Base-by-base conservation (phyloP, 352 stramenopile species). In the Phytophthora fragariae region DNA sequence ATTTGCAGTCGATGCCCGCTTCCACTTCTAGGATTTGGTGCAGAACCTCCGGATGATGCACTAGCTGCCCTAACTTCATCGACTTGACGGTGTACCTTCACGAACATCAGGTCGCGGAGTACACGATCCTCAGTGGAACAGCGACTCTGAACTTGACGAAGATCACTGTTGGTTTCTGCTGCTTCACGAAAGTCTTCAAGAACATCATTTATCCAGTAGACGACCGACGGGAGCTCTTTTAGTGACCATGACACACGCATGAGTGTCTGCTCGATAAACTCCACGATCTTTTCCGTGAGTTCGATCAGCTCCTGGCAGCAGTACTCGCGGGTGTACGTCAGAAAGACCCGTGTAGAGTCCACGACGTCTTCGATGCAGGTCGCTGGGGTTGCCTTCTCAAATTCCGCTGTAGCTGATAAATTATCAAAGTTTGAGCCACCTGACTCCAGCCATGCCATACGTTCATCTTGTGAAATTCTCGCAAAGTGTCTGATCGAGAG, bases 61-160 rank as follows among this genome's bases (percentile, higher is more conserved):
- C 11, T 11, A 11, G 41, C 17, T 1, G 33, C 7, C 5, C 3
- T 15, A n/a, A 44, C 6, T 33, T 37, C 35, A 9, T 47, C 46
- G 2, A 47, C 7, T 27, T 66, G 59, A 15, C 47, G 27, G 17
- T 66, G 59, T 6, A 66, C 11, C 37, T 66, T 66, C 9, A 66
- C 59, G 17, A 66, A 58, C 59, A 65, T 65, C 29, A 58, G 27
- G n/a, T 65, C 59, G 1, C 59, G 29, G 10, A 66, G 46, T 1
- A 66, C 15, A n/a, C 59, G 27, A 27, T 66, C 59, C 31, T 66
- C 59, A 15, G 59, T 57, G 5, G 46, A 57, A 17, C 59, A 66
- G 5, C 59, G 41, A 15, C 17, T 15, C 17, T 19, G 11, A 7
- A 49, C 41, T 49, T 49, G 59, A 3, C 24, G 5, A 6, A 31